These are phyloP conservation scores for Pisolithus thermaeus DNA, from an alignment of 1,284 basidiomycete species.

Conservation along the genomic window DNA sequence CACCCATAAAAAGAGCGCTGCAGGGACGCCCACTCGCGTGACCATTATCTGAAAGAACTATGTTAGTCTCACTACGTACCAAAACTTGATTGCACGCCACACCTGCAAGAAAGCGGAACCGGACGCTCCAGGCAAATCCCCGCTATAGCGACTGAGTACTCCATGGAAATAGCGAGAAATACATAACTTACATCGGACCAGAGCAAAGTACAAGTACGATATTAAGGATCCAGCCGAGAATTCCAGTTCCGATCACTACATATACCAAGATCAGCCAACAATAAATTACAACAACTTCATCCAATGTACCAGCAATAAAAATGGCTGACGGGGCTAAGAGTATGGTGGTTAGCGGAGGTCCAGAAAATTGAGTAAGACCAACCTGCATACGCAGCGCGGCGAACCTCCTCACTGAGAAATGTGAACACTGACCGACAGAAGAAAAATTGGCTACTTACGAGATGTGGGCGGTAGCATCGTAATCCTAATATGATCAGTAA, in stretches of 20 bases:
- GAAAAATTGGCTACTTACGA: slow-evolving; percentile 43
- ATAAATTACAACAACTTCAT: not conserved
- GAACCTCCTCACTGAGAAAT: slow-evolving; percentile 70
- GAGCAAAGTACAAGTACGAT: slow-evolving; percentile 83
- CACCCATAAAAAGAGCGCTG: slow-evolving; percentile 74
- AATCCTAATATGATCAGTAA: slow-evolving; percentile 34
- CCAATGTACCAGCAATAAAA: slow-evolving; percentile 59
- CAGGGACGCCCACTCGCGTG: slow-evolving; percentile 66
- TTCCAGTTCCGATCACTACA: slow-evolving; percentile 75
- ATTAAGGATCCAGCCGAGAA: slow-evolving; percentile 79
- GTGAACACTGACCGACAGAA: not conserved
- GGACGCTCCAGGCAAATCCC: slow-evolving; percentile 54
- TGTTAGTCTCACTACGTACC: not conserved
- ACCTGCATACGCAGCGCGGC: slow-evolving; percentile 82
- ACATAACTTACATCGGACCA: slow-evolving; percentile 63
- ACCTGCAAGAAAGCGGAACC: slow-evolving; percentile 67
- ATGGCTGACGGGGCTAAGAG: slow-evolving; percentile 65
- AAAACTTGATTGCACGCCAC: slow-evolving; percentile 1
- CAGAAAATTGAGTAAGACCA: slow-evolving; percentile 7
- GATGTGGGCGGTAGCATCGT: slow-evolving; percentile 81
- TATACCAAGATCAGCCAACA: not conserved
- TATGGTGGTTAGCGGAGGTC: slow-evolving; percentile 4
- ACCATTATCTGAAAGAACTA: slow-evolving; percentile 54
- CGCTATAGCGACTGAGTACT: slow-evolving; percentile 30
- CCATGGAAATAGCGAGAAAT: no score